Base-by-base conservation (phyloP, 768 basidiomycete genomes). In the Mycena polygramma region DNA sequence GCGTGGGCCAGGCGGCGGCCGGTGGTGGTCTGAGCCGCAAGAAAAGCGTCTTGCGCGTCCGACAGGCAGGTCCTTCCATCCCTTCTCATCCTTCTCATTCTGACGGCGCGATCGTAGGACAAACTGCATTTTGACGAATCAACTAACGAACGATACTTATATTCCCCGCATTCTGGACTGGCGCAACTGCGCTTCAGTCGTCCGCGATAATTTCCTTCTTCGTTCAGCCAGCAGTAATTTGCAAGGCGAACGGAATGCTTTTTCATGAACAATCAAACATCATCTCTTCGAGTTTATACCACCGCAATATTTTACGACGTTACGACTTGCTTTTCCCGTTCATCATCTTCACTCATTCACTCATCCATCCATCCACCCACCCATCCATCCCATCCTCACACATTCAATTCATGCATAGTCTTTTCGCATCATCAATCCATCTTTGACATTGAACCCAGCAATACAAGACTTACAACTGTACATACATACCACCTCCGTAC, bases 1-100 rank as follows among this genome's bases (percentile, higher is more conserved):
- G 59, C 41, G 53, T 66, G 69, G 69, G 69, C 57, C 36, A 64
- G 63, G 11, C 58, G 64, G 19, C 36, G 52, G 52, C 35, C 54
- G 45, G 69, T 58, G 58, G 53, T 53, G 30, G 26, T 67, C 14
- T 68, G 60, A 68, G 36, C n/a, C n/a, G 57, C 36, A 24, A 14
- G 52, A 26, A 17, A 53, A 37, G 20, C 53, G 6, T 35, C 35
- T 39, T 55, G 36, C 13, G 36, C 9, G n/a, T 39, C 37, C 36
- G 20, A 55, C n/a, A 9, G 54, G n/a, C 13, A 43, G 39, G 55
- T 57, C 39, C 37, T n/a, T 39, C n/a, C 36, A 14, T 9, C 5
- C 20, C 4, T 57, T 57, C 11, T 7, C 22, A 24, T 57, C 37
- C 20, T 36, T 57, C 10, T n/a, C 20, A 30, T n/a, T 11, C 24